Evolutionary conservation across 2,329 filamentous ascomycete genomes (phyloP).

Genomic region (Cercospora zeae-maydis): DNA sequence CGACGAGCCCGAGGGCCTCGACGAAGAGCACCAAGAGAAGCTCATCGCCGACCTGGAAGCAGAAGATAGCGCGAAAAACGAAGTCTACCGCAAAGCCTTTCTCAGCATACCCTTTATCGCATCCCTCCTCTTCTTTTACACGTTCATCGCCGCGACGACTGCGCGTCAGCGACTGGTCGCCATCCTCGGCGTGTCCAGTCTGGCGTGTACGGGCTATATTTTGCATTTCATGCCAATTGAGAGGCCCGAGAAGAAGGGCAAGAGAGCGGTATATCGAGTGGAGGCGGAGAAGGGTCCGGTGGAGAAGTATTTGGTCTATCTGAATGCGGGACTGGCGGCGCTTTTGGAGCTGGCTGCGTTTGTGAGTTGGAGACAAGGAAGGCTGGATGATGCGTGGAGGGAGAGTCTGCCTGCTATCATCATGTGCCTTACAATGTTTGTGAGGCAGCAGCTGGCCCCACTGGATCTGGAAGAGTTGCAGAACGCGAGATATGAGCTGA

Average conservation of each 20-base stretch:
- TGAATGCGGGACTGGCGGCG: slow-evolving; percentile 57
- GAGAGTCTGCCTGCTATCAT: slow-evolving; percentile 50
- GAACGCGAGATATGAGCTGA: slow-evolving; percentile 33
- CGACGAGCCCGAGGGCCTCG: slow-evolving; percentile 57
- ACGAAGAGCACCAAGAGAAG: slow-evolving; percentile 69
- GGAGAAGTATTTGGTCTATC: slow-evolving; percentile 55
- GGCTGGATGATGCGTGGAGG: slow-evolving; percentile 31
- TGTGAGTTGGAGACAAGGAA: slow-evolving; percentile 37
- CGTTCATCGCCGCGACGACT: slow-evolving; percentile 44
- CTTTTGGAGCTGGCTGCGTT: slow-evolving; percentile 51
- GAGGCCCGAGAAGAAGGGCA: slow-evolving; percentile 46
- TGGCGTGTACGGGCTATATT: slow-evolving; percentile 61
- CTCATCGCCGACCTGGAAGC: slow-evolving; percentile 56
- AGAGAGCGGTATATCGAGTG: slow-evolving; percentile 30
- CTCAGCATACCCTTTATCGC: slow-evolving; percentile 58
- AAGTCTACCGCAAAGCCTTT: slow-evolving; percentile 46
- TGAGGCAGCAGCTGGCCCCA: slow-evolving; percentile 52
- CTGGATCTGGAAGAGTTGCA: slow-evolving; percentile 31
- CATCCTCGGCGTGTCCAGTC: slow-evolving; percentile 60
- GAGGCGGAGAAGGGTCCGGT: slow-evolving; percentile 47
- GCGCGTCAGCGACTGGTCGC: slow-evolving; percentile 44
- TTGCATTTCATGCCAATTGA: slow-evolving; percentile 46
- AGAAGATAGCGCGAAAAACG: slow-evolving; percentile 48
- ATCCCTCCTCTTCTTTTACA: slow-evolving; percentile 52
- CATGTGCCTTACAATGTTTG: slow-evolving; percentile 58